Conservation (phyloP, 2,329 filamentous ascomycete genomes). For the Pseudocercospora pini-densiflorae region DNA sequence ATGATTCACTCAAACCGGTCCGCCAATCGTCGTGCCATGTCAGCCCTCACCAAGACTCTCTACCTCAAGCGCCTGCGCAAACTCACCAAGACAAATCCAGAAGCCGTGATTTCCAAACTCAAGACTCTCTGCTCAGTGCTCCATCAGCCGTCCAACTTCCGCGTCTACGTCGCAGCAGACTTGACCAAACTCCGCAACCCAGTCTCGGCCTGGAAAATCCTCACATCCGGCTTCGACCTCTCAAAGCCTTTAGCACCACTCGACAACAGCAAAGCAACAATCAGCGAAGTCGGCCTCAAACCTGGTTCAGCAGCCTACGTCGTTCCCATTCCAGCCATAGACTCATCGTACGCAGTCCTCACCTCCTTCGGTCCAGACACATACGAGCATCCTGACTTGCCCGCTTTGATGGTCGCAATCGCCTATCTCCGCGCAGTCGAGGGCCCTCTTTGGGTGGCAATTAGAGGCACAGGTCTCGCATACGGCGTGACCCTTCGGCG, state of each 20-base stretch:
- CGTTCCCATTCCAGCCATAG: slow-evolving; percentile 87
- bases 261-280: slow-evolving; percentile 69
- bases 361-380: slow-evolving; percentile 75
- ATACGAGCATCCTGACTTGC: slow-evolving; percentile 76
- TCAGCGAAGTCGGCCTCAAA: slow-evolving; percentile 73
- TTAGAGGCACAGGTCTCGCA: slow-evolving; percentile 89
- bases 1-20: slow-evolving; percentile 81
- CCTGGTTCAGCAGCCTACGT: slow-evolving; percentile 79
- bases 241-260: slow-evolving; percentile 69
- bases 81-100: slow-evolving; percentile 75
- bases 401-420: slow-evolving; percentile 83
- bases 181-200: slow-evolving; percentile 74
- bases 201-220: slow-evolving; percentile 76
- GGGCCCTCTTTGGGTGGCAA: slow-evolving; percentile 90
- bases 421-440: slow-evolving; percentile 93
- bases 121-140: slow-evolving; percentile 75
- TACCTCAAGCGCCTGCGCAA: slow-evolving; percentile 87
- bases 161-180: slow-evolving; percentile 82
- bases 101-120: slow-evolving; percentile 76
- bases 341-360: slow-evolving; percentile 86
- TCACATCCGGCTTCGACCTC: slow-evolving; percentile 59
- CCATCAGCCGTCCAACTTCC: slow-evolving; percentile 83
- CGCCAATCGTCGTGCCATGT: slow-evolving; percentile 76
- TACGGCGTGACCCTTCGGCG: slow-evolving; percentile 84
- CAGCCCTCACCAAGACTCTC: slow-evolving; percentile 81